phyloP scores from a whole-genome alignment of 1,284 basidiomycete species.

The Cryptococcus depauperatus region DNA sequence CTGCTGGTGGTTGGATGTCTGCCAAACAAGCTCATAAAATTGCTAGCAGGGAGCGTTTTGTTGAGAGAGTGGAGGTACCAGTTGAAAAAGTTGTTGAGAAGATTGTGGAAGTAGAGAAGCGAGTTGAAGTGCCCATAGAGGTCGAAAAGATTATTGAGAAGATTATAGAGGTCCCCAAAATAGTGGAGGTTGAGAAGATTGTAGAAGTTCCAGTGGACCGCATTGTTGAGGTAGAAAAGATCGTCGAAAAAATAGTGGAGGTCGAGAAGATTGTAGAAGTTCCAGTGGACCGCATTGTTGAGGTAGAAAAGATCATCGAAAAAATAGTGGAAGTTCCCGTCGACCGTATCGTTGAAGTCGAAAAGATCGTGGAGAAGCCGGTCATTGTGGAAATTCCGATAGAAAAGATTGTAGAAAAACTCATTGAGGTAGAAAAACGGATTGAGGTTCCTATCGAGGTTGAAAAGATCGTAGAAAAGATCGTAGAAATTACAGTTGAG shows the following conservation, averaged over 20 bases:
- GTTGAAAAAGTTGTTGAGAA: conserved; percentile 34
- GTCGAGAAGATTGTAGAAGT: conserved; percentile 39
- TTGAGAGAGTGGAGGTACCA: conserved; percentile 31
- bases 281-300: conserved; percentile 27
- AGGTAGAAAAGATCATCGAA: conserved; percentile 35
- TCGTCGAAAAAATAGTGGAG: conserved; percentile 25
- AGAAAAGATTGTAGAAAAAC: conserved; percentile 30
- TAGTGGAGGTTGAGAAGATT: conserved; percentile 32
- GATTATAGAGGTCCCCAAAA: conserved; percentile 32
- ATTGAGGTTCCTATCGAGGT: conserved; percentile 45
- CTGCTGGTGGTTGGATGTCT: conserved; percentile 25
- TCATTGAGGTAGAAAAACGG: conserved; percentile 32
- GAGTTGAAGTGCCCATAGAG: conserved; percentile 36
- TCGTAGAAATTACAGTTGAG: conserved; percentile 35
- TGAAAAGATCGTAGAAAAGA: conserved; percentile 34
- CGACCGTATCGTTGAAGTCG: conserved; percentile 25
- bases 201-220: conserved; percentile 33
- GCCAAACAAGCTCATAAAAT: conserved; percentile 26
- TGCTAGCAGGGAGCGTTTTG: conserved; percentile 24
- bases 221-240: conserved; percentile 38
- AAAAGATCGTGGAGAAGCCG: conserved; percentile 34
- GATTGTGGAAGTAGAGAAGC: conserved; percentile 34
- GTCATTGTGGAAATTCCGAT: conserved; percentile 16
- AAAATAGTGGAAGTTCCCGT: conserved; percentile 29
- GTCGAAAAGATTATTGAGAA: conserved; percentile 37